Conservation (phyloP, 805 yeast species). For the Pichia occidentalis region DNA sequence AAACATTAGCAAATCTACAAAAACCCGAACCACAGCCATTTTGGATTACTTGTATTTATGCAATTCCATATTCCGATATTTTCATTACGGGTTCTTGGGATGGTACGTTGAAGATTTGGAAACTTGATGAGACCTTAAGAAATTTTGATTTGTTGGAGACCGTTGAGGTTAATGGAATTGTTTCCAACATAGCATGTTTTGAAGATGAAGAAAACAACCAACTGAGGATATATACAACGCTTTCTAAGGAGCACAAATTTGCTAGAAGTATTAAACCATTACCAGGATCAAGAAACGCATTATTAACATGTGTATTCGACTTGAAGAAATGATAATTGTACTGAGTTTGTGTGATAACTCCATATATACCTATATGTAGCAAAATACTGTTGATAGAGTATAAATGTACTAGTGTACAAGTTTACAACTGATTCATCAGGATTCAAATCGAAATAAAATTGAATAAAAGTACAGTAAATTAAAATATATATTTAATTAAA, state of each 20-base stretch:
- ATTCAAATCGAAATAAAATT: too few species aligned
- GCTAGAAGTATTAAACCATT: conserved; percentile 77
- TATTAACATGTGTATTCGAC: conserved; percentile 47
- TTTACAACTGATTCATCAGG: too few species aligned
- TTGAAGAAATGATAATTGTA: conserved; percentile 7
- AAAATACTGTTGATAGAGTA: too few species aligned
- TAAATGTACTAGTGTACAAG: too few species aligned
- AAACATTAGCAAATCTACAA: conserved; percentile 35
- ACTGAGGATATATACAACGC: conserved; percentile 54
- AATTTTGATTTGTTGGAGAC: conserved; percentile 51
- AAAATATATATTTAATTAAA: too few species aligned
- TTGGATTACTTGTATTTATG: conserved; percentile 76
- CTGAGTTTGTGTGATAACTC: conserved; percentile 1
- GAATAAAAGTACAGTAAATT: too few species aligned
- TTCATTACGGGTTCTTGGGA: conserved; percentile 87
- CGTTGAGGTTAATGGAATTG: conserved; percentile 61
- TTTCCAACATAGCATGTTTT: conserved; percentile 50
- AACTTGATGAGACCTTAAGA: conserved; percentile 57
- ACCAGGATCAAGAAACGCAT: conserved; percentile 67
- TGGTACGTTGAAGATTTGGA: conserved; percentile 77
- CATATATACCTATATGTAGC: too few species aligned
- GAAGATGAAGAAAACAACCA: conserved; percentile 48
- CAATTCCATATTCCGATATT: conserved; percentile 78
- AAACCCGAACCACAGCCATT: conserved; percentile 74
- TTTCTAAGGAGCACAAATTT: conserved; percentile 78